Base-by-base conservation (phyloP, 768 basidiomycete genomes). In the Mycena latifolia region DNA sequence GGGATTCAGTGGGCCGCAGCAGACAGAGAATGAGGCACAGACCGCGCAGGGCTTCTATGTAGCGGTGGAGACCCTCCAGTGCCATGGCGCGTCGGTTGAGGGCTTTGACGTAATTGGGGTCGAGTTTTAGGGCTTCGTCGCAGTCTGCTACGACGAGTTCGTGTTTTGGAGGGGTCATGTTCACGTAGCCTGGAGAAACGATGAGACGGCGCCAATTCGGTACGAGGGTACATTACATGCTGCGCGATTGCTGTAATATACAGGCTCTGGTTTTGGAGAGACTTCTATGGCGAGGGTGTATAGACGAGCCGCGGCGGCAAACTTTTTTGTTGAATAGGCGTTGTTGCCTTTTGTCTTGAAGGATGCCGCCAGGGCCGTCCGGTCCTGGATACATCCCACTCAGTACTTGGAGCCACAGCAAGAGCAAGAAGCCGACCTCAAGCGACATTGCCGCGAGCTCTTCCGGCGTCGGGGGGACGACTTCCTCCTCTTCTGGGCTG, bases 191-290 rank as follows among this genome's bases (percentile, higher is more conserved):
- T 95, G 64, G 11, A 51, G 50, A 14, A 43, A 54, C 31, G 28
- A 57, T 51, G 37, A 66, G 33, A 31, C 31, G 48, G 43, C 15
- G 27, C 54, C 45, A 0, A 12, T 39, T 54, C 14, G 35, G 17
- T 43, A 43, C 27, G 37, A 4, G 48, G 25, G 27, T 35, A 61
- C 8, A 83, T 91, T 64, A 95, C 97, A 98, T 66, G 98, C 98
- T 43, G 97, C 98, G 55, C 98, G 91, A 79, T 99, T 99, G 79
- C 93, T 94, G 86, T 90, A 98, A 81, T 92, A 99, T 33, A 98
- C 94, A 29, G 98, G 91, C 73, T 97, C 95, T 9, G 90, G 88
- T 75, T 88, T 90, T 10, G 92, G 90, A 5, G 92, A 83, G 22
- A 92, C 83, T 50, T 85, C 82, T 67, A 94, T 93, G 39, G 93